These are phyloP conservation scores for Naganishia onofrii DNA, from an alignment of 768 basidiomycete genomes.

Conservation along the genomic window DNA sequence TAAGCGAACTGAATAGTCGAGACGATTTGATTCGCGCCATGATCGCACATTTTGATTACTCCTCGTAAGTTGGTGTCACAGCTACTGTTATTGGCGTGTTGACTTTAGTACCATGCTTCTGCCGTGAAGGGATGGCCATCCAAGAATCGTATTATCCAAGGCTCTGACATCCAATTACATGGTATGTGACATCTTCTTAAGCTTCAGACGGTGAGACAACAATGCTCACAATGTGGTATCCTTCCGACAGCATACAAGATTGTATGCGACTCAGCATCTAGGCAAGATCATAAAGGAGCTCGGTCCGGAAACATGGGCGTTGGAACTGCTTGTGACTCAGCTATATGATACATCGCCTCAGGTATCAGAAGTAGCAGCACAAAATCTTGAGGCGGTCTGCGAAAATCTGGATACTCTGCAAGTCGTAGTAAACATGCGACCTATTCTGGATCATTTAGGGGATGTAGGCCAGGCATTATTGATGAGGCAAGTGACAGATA, in stretches of 20 bases:
- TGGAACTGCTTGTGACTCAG: conserved; percentile 88
- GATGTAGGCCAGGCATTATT: conserved; percentile 84
- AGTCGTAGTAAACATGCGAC: conserved; percentile 88
- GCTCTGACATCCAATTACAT: conserved; percentile 90
- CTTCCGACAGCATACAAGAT: conserved; percentile 67
- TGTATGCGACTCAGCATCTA: conserved; percentile 83
- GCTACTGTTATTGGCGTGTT: neutral
- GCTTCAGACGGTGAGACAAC: neutral
- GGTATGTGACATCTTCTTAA: conserved; percentile 54
- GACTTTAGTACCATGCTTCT: neutral
- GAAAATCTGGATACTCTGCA: conserved; percentile 78
- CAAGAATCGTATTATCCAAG: conserved; percentile 87
- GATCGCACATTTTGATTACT: conserved; percentile 87
- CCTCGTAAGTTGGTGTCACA: conserved; percentile 61
- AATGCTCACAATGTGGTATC: no score
- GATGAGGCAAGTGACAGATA: conserved; percentile 64
- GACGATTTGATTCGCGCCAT: conserved; percentile 90
- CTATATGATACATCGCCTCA: conserved; percentile 88
- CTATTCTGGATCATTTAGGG: conserved; percentile 90
- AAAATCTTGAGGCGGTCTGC: conserved; percentile 84
- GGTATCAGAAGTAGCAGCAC: conserved; percentile 85
- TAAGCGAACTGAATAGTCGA: conserved; percentile 82
- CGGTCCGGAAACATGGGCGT: conserved; percentile 74
- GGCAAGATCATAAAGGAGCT: conserved; percentile 71
- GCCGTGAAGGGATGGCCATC: conserved; percentile 76